These are phyloP conservation scores for Rubia occidens DNA, from an alignment of 305 asterid species.

Conservation along the genomic window DNA sequence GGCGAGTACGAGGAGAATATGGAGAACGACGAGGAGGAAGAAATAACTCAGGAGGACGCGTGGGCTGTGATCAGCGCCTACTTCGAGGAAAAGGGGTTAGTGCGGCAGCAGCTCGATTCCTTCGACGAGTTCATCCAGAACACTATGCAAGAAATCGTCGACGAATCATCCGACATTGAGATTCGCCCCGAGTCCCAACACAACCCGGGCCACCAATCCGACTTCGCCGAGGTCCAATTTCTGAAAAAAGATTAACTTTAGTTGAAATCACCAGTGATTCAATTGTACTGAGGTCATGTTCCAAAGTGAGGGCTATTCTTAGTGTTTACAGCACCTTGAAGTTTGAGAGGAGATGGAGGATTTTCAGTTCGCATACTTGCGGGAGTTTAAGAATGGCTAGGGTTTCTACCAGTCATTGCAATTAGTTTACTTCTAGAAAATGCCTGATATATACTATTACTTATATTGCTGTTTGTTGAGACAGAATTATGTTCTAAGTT, in stretches of 20 bases:
- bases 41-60: constrained; percentile 91
- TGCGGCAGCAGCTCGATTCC: constrained; percentile 87
- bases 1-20: constrained; percentile 49
- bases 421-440: not conserved
- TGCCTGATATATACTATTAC: not conserved
- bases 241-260: not conserved
- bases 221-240: constrained; percentile 65
- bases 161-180: constrained; percentile 87
- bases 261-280: not conserved
- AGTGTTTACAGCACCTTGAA: not conserved
- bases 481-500: not conserved
- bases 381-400: not conserved
- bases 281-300: not conserved
- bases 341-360: not conserved
- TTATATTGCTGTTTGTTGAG: not conserved
- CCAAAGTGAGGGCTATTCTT: not conserved
- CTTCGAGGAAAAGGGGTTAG: constrained; percentile 91
- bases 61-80: constrained; percentile 98
- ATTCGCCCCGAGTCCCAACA: constrained; percentile 96
- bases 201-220: constrained; percentile 78
- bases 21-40: constrained; percentile 55
- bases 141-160: constrained; percentile 97
- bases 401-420: not conserved
- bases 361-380: not conserved
- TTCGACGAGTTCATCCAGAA: constrained; percentile 96